Evolutionary conservation across 345 rosid species (phyloP), one percentile per base, ranked within the genome.

Genomic region (Toxicodendron radicans): DNA sequence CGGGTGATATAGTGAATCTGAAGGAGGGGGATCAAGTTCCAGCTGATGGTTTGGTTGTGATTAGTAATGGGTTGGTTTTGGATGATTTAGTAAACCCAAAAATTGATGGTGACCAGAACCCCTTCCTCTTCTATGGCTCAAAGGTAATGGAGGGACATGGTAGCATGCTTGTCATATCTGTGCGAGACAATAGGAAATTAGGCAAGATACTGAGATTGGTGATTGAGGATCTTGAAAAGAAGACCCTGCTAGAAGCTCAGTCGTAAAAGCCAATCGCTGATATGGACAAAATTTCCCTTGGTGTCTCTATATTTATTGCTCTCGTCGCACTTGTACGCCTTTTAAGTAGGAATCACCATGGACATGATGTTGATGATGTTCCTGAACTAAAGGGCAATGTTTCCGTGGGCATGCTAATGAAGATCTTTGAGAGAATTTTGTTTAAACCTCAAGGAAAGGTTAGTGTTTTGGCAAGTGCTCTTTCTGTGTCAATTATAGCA

Each of bases 131-230:
- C 30, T 27, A 27, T 27, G 30, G 81, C 67, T 74, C 81, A 14
- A 68, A 51, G 73, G 80, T 80, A 27, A 66, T 7, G 16, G 43
- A 70, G 5, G 80, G 80, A 23, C 6, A 21, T 4, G 83, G 78
- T 0, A 10, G 14, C 10, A 76, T 80, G 83, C 74, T 80, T 21
- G 78, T 69, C 48, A 65, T 60, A n/a, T 58, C 68, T 4, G 73
- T 30, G 8, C 63, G 54, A 7, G 49, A 33, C 8, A 21, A 51
- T n/a, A 20, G 48, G 27, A 38, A 45, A 41, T 57, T 52, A 14
- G 72, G 68, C 10, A 30, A 61, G 53, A 45, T 61, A 16, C 74
- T 58, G 62, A 69, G 18, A 20, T 16, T 18, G 30, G 33, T 20
- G 45, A 75, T 12, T 33, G 52, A 2, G 30, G 67, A 63, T 33